Evolutionary conservation across 2,329 filamentous ascomycete genomes (phyloP).

Genomic region (Botrytis paeoniae): DNA sequence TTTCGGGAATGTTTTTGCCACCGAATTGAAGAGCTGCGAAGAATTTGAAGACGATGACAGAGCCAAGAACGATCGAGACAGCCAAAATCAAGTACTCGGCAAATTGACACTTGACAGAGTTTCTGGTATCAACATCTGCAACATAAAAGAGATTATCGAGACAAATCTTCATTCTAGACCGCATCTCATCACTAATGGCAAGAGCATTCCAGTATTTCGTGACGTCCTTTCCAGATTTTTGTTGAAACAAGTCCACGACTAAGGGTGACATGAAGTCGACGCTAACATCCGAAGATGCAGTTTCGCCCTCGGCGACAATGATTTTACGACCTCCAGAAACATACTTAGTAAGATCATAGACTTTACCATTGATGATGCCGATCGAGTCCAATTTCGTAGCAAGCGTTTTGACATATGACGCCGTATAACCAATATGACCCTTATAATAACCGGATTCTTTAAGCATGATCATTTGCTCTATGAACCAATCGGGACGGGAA

Average conservation of each 20-base stretch:
- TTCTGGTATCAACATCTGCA: conserved; percentile 86
- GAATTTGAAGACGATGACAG: conserved; percentile 93
- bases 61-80: conserved; percentile 75
- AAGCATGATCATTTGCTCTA: conserved; percentile 78
- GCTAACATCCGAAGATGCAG: conserved; percentile 48
- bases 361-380: conserved; percentile 71
- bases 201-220: conserved; percentile 79
- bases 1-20: conserved; percentile 86
- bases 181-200: conserved; percentile 53
- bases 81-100: conserved; percentile 85
- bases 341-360: conserved; percentile 91
- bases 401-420: conserved; percentile 71
- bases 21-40: conserved; percentile 93
- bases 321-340: conserved; percentile 69
- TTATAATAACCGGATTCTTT: conserved; percentile 73
- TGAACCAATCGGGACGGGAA: conserved; percentile 86
- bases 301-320: conserved; percentile 52
- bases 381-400: conserved; percentile 62
- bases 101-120: conserved; percentile 80
- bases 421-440: conserved; percentile 80
- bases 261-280: conserved; percentile 77
- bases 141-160: conserved; percentile 95
- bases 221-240: conserved; percentile 73
- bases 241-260: conserved; percentile 74
- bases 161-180: conserved; percentile 72